Base-by-base conservation (phyloP, 1,139 yeast species). In the Magnusiomyces suaveolens region DNA sequence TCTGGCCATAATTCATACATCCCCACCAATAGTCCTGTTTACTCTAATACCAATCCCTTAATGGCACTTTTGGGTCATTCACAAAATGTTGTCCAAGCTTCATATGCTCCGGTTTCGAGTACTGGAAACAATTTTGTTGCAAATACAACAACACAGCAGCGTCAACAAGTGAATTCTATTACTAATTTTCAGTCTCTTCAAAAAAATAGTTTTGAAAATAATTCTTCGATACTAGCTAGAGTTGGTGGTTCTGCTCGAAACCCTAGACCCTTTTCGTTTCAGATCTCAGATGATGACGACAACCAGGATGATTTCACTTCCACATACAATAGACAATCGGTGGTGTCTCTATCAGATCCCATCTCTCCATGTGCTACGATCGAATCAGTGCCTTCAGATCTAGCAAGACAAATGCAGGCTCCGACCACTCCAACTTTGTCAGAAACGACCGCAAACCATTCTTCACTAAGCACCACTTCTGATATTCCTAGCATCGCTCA, bases 321-420 rank as follows among this genome's bases (percentile, higher is more conserved):
- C 4, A 3, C 10, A n/a, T 10, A 16, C 4, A 36, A n/a, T 8
- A 36, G 51, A 43, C 50, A 43, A 8, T 47, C 56, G 2, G 16
- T 46, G 2, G 41, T 36, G 3, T 36, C 41, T 3, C 16, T n/a
- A 8, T 36, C 41, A 10, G 33, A 29, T 29, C 12, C 33, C 6
- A 44, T 44, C 16, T 47, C 56, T 2, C 56, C 56, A 33, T 53
- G 53, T 26, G 33, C 53, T 14, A 43, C 56, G 33, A 36, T 51
- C 1, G 50, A 54, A 38, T 43, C 56, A 3, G 16, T 18, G 16
- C 18, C 41, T 36, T 18, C 41, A 8, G 41, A 36, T n/a, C 16
- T 36, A n/a, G 3, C 16, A 36, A 36, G 18, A 36, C 8, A 36
- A n/a, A 10, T 10, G 16, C 10, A 36, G 16, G 18, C 41, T 10